Base-by-base conservation (phyloP, 2,329 filamentous ascomycete genomes). In the Curvularia verruculosa region DNA sequence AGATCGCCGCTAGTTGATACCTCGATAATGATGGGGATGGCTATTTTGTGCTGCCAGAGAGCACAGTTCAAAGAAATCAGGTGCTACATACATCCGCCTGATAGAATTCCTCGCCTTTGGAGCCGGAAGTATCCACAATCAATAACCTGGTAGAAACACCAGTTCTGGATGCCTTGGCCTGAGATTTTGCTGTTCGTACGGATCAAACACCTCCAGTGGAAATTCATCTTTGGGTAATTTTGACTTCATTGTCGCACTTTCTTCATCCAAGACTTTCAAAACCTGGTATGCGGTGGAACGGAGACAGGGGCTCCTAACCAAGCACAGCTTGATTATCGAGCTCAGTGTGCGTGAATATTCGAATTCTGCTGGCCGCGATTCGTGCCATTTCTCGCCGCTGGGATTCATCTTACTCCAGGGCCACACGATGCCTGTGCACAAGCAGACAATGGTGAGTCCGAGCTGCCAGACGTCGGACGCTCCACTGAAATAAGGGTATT, bases 381-480 rank as follows among this genome's bases (percentile, higher is more conserved):
- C 28, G 15, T 56, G 26, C 60, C 61, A 62, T 10, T 15, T 18
- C n/a, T 52, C 13, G 2, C 58, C 61, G 1, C 21, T 24, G 5
- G 49, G 56, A 34, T 40, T 41, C 19, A 18, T 18, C 24, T 29
- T 49, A 37, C 62, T 64, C 28, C 52, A 21, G 3, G 59, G 61
- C 1, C 5, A 7, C 18, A 39, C 24, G 10, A 28, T 56, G 3
- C 52, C 43, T 1, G 48, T 58, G 49, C 63, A 69, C 2, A 61
- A 31, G 29, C 58, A 67, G 13, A 64, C 40, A 10, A 68, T 60
- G 1, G 43, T 53, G 2, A 60, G 28, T 1, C 52, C 65, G 10
- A 69, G 36, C 36, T 68, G 62, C 56, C 59, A 68, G 2, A 69
- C 54, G 49, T 69, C 66, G 19, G 54, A 63, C 15, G 45, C 34